Conservation (phyloP, 2,329 filamentous ascomycete species). For the Penicillium sp. region DNA sequence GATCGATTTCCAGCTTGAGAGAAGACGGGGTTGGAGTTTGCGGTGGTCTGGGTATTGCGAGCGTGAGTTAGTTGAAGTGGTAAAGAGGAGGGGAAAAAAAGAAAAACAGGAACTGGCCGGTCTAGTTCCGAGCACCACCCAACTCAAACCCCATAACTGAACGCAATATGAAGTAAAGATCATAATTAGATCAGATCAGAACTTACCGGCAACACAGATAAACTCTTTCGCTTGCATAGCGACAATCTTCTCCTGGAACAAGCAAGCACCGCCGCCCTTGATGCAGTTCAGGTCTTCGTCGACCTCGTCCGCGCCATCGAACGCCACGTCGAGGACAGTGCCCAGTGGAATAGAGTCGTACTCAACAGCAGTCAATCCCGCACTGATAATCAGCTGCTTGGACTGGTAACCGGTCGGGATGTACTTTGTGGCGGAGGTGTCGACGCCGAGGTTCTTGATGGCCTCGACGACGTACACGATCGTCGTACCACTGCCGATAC, state of each 20-base stretch:
- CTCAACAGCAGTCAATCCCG: slow-evolving; percentile 72
- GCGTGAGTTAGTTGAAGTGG: neutral
- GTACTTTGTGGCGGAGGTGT: slow-evolving; percentile 67
- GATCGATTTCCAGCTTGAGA: slow-evolving; percentile 74
- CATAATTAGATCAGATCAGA: neutral
- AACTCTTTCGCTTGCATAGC: slow-evolving; percentile 81
- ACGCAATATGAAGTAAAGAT: neutral
- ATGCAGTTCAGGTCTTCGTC: slow-evolving; percentile 94
- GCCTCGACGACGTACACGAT: slow-evolving; percentile 68
- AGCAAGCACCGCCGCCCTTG: slow-evolving; percentile 94
- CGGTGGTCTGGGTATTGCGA: slow-evolving; percentile 66
- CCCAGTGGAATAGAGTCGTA: slow-evolving; percentile 70
- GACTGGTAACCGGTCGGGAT: slow-evolving; percentile 91
- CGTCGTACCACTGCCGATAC: slow-evolving; percentile 64
- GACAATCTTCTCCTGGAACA: slow-evolving; percentile 97
- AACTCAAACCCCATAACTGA: neutral
- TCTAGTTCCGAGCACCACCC: neutral
- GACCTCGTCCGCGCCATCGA: slow-evolving; percentile 96
- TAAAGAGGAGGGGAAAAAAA: neutral
- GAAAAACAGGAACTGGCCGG: neutral
- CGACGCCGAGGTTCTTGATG: slow-evolving; percentile 51
- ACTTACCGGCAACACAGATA: slow-evolving; percentile 75
- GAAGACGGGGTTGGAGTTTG: slow-evolving; percentile 76
- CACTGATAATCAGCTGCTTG: slow-evolving; percentile 76
- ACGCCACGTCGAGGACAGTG: slow-evolving; percentile 76